Evolutionary conservation across 306 rosid species (phyloP).

Genomic region (Cucurbita maxima): DNA sequence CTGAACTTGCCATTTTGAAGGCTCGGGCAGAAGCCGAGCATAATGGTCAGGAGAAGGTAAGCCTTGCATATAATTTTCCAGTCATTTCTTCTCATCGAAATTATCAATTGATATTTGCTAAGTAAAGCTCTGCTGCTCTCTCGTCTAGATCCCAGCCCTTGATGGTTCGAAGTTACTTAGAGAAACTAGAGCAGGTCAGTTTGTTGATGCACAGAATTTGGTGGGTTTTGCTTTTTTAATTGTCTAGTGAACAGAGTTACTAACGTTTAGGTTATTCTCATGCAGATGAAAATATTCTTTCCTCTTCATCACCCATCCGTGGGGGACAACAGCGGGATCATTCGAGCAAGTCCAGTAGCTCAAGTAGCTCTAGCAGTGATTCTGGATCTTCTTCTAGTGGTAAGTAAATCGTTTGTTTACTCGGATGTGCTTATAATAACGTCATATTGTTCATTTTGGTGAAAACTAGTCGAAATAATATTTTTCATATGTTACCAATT

Average conservation of each 20-base stretch:
- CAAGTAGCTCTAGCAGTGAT: slow-evolving; percentile 84
- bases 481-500: background rate
- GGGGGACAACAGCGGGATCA: slow-evolving; percentile 16
- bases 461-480: background rate
- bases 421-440: background rate
- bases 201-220: background rate
- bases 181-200: slow-evolving; percentile 40
- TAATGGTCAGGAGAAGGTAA: slow-evolving; percentile 39
- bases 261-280: background rate
- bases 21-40: slow-evolving; percentile 41
- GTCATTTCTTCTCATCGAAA: background rate
- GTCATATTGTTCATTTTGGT: background rate
- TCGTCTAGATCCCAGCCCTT: slow-evolving; percentile 24
- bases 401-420: slow-evolving; percentile 8
- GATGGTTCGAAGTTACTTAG: slow-evolving; percentile 17
- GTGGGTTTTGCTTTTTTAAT: background rate
- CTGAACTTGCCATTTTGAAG: slow-evolving; percentile 47
- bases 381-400: slow-evolving; percentile 96
- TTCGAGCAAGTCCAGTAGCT: slow-evolving; percentile 78
- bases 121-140: background rate
- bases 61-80: background rate
- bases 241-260: background rate
- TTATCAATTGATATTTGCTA: slow-evolving; percentile 1
- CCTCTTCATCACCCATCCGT: slow-evolving; percentile 36
- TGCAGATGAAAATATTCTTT: slow-evolving; percentile 40